These are phyloP conservation scores for Boletales sp. DNA, from an alignment of 768 basidiomycete genomes.

Conservation along the genomic window DNA sequence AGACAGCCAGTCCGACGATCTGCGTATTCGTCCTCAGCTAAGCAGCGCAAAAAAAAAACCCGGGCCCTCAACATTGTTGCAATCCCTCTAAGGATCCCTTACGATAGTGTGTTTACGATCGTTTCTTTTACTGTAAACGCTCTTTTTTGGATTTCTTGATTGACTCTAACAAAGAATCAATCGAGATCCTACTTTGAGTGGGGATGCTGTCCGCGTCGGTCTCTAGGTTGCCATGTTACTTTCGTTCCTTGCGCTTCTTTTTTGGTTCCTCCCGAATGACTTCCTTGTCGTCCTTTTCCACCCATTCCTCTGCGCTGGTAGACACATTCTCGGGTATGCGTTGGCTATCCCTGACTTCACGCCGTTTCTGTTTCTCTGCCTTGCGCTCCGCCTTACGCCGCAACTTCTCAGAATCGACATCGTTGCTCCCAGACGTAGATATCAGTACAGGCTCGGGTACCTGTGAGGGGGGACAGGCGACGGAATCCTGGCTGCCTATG, in stretches of 20 bases:
- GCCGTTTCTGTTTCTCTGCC: constrained; percentile 22
- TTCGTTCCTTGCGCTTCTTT: constrained; percentile 22
- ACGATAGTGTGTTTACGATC: background rate
- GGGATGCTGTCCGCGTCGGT: background rate
- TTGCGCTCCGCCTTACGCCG: constrained; percentile 30
- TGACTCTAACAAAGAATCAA: background rate
- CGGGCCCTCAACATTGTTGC: no score
- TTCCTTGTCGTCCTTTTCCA: constrained; percentile 9
- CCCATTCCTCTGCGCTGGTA: constrained; percentile 6
- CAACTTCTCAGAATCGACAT: constrained; percentile 25
- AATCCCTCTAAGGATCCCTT: no score
- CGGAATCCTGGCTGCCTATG: constrained; percentile 5
- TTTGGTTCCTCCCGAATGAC: constrained; percentile 20
- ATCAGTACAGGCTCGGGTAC: background rate
- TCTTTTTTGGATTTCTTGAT: constrained; percentile 8
- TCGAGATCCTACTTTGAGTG: background rate
- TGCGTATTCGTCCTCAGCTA: no score
- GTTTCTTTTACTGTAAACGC: background rate
- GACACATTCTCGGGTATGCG: background rate
- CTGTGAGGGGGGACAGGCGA: background rate
- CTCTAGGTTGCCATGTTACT: constrained; percentile 1
- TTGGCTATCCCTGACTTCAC: constrained; percentile 2
- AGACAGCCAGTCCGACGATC: no score
- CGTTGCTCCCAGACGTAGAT: constrained; percentile 12
- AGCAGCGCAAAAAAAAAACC: no score